Base-by-base conservation (phyloP, 495 filamentous ascomycete species). In the Podospora comata region DNA sequence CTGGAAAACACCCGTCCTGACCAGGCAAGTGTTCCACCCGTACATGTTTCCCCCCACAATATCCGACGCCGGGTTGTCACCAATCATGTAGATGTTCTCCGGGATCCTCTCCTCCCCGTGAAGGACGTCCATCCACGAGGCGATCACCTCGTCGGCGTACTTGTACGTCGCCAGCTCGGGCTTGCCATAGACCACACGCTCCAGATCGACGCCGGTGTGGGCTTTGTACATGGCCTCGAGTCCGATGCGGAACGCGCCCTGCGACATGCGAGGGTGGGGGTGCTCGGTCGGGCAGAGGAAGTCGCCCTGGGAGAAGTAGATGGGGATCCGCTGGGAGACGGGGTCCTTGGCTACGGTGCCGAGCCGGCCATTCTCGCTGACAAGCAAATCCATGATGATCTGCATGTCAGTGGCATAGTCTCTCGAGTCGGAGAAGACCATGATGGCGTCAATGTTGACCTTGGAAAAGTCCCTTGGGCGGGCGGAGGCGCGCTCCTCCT, bases 321-420 rank as follows among this genome's bases (percentile, higher is more conserved):
- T 89, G 67, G 91, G 91, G 71, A 93, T 91, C 55, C 89, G 85
- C 72, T 86, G 82, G 16, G 85, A 83, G 26, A 88, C 81, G 9
- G 90, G 88, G 64, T 79, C 90, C 76, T 87, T 85, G 53, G 90
- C 87, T 18, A 85, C 78, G 30, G 91, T 93, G 48, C 84, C 81
- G 19, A 92, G 78, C 64, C 85, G 85, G 67, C 91, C 91, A 66
- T 92, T 82, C 76, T 92, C 87, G 39, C 89, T 88, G 3, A 89
- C 86, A n/a, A 94, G 80, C 54, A 94, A 83, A 76, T 95, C 92
- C 71, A 95, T 87, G 77, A 94, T 93, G 76, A 95, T 90, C 77
- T 94, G 91, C 75, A 90, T 85, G 75, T 95, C 92, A 34, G 90
- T 91, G 30, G 89, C 89, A 80, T 93, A 94, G 80, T 95, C 92